These are phyloP conservation scores for Ganoderma lingzhi DNA, from an alignment of 1,284 basidiomycete genomes.

Conservation along the genomic window DNA sequence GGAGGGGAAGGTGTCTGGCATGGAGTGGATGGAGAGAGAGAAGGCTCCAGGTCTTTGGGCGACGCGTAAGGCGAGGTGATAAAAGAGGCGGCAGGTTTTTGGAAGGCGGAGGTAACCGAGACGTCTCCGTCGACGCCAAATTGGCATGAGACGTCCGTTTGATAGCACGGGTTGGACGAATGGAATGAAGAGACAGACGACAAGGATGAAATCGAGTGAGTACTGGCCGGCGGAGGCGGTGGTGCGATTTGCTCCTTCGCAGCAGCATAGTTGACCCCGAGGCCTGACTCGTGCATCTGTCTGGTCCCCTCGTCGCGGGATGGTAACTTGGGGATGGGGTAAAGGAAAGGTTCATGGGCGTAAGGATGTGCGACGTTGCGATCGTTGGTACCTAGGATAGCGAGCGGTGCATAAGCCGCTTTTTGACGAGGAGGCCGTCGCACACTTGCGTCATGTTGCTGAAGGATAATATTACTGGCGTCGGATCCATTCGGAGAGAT, in stretches of 20 bases:
- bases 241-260: constrained; percentile 5
- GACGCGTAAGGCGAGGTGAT: constrained; percentile 9
- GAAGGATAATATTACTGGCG: constrained; percentile 19
- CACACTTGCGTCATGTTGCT: constrained; percentile 26
- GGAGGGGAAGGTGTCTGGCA: constrained; percentile 15
- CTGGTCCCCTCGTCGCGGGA: background rate
- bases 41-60: background rate
- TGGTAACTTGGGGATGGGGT: constrained; percentile 24
- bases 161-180: constrained; percentile 11
- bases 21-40: constrained; percentile 8
- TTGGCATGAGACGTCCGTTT: constrained; percentile 3
- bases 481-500: constrained; percentile 29
- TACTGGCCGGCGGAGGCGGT: background rate
- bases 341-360: constrained; percentile 27
- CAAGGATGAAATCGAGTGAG: background rate
- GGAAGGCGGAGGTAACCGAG: constrained; percentile 17
- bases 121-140: constrained; percentile 5
- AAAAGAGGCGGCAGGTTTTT: constrained; percentile 8
- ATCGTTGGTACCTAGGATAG: constrained; percentile 10
- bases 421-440: constrained; percentile 28
- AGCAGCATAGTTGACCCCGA: background rate
- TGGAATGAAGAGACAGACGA: constrained; percentile 11
- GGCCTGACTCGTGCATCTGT: background rate
- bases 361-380: constrained; percentile 19
- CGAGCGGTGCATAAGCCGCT: constrained; percentile 17